Evolutionary conservation across 768 basidiomycete species (phyloP).

Genomic region (Rhizopogon vulgaris): DNA sequence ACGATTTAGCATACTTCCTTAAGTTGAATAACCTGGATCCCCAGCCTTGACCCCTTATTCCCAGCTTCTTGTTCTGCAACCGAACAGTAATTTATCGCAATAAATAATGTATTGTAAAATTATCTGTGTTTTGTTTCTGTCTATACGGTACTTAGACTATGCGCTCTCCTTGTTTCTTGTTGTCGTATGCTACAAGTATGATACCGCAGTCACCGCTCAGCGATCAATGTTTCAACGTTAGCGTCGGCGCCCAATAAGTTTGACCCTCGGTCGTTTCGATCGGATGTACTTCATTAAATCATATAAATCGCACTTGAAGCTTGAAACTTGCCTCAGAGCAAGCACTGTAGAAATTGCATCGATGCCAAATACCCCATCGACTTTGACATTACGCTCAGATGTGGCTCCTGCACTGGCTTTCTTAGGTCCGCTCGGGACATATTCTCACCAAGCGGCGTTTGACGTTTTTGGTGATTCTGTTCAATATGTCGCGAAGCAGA

Average conservation of each 20-base stretch:
- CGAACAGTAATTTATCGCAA: background rate
- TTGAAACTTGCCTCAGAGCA: background rate
- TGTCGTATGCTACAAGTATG: background rate
- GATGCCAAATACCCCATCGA: background rate
- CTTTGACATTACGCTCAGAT: slow-evolving; percentile 2
- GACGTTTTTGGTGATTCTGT: slow-evolving; percentile 40
- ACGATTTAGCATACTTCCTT: slow-evolving; percentile 11
- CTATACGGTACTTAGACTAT: background rate
- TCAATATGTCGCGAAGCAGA: slow-evolving; percentile 34
- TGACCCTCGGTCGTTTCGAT: background rate
- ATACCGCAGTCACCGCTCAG: background rate
- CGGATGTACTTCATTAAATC: background rate
- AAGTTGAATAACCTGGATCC: background rate
- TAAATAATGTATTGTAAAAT: slow-evolving; percentile 1
- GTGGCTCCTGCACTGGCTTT: slow-evolving; percentile 36
- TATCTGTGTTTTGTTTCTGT: background rate
- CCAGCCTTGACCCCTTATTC: background rate
- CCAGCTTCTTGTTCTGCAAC: background rate
- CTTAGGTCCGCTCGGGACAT: slow-evolving; percentile 66
- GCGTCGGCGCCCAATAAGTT: background rate
- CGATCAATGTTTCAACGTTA: too few species aligned
- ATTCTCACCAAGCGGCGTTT: slow-evolving; percentile 57
- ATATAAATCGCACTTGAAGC: background rate
- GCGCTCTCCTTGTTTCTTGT: background rate
- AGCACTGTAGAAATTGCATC: background rate